Conservation (phyloP, 352 stramenopile genomes). For the Sclerospora graminicola region DNA sequence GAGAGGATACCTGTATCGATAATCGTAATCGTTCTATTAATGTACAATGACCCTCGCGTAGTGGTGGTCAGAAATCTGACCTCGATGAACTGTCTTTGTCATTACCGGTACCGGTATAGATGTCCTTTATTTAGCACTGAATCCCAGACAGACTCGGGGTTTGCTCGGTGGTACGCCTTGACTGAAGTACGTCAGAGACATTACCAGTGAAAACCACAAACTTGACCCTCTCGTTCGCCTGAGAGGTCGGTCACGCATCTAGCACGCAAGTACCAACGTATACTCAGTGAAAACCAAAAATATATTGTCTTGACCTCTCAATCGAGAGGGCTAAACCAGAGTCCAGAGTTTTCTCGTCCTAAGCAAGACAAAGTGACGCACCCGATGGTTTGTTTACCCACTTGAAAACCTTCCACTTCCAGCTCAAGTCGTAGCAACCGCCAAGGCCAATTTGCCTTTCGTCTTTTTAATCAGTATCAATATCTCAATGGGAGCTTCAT, state of each 20-base stretch:
- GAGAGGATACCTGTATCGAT: too few species aligned
- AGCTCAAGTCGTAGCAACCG: neutral
- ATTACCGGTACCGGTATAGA: neutral
- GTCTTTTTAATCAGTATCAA: neutral
- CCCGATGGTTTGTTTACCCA: neutral
- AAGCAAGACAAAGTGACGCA: neutral
- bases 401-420: neutral
- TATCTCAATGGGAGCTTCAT: slow-evolving; percentile 16
- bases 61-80: neutral
- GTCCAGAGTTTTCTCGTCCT: neutral
- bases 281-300: too few species aligned
- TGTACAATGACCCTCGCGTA: neutral
- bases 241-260: too few species aligned
- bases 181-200: too few species aligned
- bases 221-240: too few species aligned
- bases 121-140: neutral
- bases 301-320: too few species aligned
- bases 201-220: too few species aligned
- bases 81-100: neutral
- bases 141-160: too few species aligned
- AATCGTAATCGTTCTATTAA: too few species aligned
- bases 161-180: too few species aligned
- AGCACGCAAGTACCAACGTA: too few species aligned
- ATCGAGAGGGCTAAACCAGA: too few species aligned
- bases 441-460: neutral